Conservation (phyloP, 768 basidiomycete genomes). For the Mycena haematopus region DNA sequence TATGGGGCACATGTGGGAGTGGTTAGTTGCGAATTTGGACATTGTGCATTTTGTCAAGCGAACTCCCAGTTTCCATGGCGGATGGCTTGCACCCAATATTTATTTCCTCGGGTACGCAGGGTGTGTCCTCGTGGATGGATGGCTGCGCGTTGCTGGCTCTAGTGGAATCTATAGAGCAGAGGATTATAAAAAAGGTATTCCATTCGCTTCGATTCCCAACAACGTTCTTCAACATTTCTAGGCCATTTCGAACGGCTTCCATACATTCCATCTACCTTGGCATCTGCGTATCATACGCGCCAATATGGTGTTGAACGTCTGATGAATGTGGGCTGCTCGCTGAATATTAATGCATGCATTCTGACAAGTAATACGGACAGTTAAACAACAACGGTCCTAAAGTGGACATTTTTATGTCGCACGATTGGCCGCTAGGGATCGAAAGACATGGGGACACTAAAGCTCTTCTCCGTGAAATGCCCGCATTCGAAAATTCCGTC, state of each 20-base stretch:
- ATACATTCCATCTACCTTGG: conserved; percentile 72
- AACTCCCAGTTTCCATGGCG: conserved; percentile 82
- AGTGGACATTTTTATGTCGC: conserved; percentile 86
- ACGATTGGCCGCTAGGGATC: conserved; percentile 94
- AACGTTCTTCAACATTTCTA: conserved; percentile 32
- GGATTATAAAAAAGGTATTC: conserved; percentile 74
- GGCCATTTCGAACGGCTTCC: conserved; percentile 86
- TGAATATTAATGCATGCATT: not conserved
- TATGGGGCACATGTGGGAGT: conserved; percentile 23
- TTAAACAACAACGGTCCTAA: conserved; percentile 51
- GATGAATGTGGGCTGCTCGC: conserved; percentile 59
- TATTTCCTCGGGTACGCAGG: conserved; percentile 96
- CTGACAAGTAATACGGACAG: conserved; percentile 25
- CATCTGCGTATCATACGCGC: conserved; percentile 91
- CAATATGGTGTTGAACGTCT: conserved; percentile 83
- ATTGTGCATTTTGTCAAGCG: not conserved
- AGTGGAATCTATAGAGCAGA: conserved; percentile 89
- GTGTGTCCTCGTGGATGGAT: conserved; percentile 83
- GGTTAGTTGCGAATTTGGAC: not conserved
- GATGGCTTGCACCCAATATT: conserved; percentile 96
- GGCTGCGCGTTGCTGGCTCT: conserved; percentile 82
- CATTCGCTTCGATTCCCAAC: not conserved
- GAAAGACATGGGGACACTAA: conserved; percentile 78
- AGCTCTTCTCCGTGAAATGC: conserved; percentile 74
- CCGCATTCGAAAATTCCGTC: conserved; percentile 76